Base-by-base conservation (phyloP, 192 early-diverging fungal species). In the Coemansia sp. region DNA sequence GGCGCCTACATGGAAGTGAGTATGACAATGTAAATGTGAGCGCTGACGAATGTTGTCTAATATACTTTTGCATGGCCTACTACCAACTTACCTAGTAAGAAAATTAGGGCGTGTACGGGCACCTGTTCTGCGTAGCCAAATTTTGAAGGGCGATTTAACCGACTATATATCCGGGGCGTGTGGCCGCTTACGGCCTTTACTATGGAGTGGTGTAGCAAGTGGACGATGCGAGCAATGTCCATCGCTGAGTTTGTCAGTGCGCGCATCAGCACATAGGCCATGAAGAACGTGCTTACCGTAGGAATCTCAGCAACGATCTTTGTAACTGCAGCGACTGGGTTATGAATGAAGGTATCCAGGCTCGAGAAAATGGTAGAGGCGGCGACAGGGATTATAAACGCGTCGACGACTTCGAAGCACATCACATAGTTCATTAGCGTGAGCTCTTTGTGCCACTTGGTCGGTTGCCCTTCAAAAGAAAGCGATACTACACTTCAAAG, bases 201-300 rank as follows among this genome's bases (percentile, higher is more conserved):
- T 6, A 45, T 16, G 2, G 60, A 61, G 59, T 49, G 61, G 29
- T 52, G 12, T 10, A 61, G 4, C 13, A 61, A 24, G 59, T 56
- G 59, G 18, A 61, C 12, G 27, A 68, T 45, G 24, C 60, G 67
- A 13, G 59, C 59, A 15, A 68, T 32, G 7, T 62, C 49, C 58
- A 61, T 47, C 18, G 59, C 35, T 15, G 59, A 41, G 37, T 62
- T 62, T 34, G 59, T 40, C n/a, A 68, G 58, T 4, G 59, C 59
- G 22, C 44, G 47, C 58, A 68, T 47, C 29, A 68, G 50, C 34
- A 68, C 67, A 30, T 68, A 68, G 12, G 67, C 40, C 53, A 67
- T 67, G 18, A 67, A 67, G 39, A 67, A 67, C 24, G 59, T 60
- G 40, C 59, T 67, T 13, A 67, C 65, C 10, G 56, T 58, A 5